Evolutionary conservation across 257 asterid species (phyloP), one percentile per base, ranked within the genome.

Genomic region (Plectranthus barbatus): DNA sequence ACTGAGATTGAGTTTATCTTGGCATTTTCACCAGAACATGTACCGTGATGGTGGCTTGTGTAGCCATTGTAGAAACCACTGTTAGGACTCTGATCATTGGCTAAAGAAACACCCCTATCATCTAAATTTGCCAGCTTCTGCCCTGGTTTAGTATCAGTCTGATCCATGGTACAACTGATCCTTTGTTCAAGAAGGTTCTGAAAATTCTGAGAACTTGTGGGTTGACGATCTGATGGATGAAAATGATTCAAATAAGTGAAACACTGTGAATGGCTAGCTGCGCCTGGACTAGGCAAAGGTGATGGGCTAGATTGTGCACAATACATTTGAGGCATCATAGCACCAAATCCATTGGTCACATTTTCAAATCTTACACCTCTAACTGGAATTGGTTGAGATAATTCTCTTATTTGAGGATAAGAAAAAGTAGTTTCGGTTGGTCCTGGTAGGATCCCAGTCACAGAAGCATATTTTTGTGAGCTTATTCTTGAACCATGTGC

Each of bases 41-140:
- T 36, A 42, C 34, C 67, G 42, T 70, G 74, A 58, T 61, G 74
- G 23, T 67, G 77, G 57, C 74, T 61, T 33, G 46, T 31, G 26
- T 48, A 59, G 51, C 84, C 81, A 58, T 72, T 77, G 46, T 73
- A 80, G 67, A 74, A 82, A 75, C 74, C 76, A 64, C 79, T 72
- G 51, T 77, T 84, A 62, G 79, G 80, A 75, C 83, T 82, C 77
- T 73, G 91, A 64, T 87, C 86, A 56, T 86, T 79, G 47, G 77
- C 69, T 59, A 83, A 75, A 62, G 86, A 79, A 18, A 67, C 58
- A 40, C 72, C 82, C 6, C 54, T 34, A 51, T 76, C 83, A 49
- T 77, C 81, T 19, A 56, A 23, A n/a, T 59, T 74, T 44, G 78
- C 86, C 64, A 69, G 52, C 37, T 48, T 75, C 37, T 74, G 70